Percentiles rank a stretch among this genome's conserved stretches.
These are phyloP conservation scores for Aciculosporium take DNA, from an alignment of 2,329 filamentous ascomycete genomes.

Conservation along the genomic window DNA sequence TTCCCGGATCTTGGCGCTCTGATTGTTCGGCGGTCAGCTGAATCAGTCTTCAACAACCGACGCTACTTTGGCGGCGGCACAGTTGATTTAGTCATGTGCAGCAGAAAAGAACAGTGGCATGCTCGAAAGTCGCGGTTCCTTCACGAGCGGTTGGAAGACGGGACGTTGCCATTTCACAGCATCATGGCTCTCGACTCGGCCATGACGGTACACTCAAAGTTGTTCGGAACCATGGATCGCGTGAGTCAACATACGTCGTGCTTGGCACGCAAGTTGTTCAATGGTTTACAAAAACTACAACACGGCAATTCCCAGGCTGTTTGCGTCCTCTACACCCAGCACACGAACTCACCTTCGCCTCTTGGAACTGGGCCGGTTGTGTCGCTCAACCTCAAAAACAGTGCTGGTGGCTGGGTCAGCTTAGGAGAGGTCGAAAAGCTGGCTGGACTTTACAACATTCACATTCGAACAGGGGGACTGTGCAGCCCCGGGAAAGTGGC, in stretches of 20 bases:
- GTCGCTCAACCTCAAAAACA: constrained; percentile 67
- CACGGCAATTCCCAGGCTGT: constrained; percentile 57
- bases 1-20: constrained; percentile 84
- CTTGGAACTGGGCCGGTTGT: constrained; percentile 56
- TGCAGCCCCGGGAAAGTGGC: constrained; percentile 88
- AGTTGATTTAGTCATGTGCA: constrained; percentile 74
- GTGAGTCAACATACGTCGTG: constrained; percentile 58
- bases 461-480: constrained; percentile 74
- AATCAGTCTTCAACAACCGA: constrained; percentile 47
- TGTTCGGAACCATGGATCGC: constrained; percentile 58
- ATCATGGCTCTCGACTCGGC: constrained; percentile 73
- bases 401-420: constrained; percentile 58
- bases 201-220: constrained; percentile 48
- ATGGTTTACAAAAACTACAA: constrained; percentile 41
- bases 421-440: constrained; percentile 80
- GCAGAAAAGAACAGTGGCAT: constrained; percentile 63
- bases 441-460: constrained; percentile 61
- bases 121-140: constrained; percentile 55
- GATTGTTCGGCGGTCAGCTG: constrained; percentile 61
- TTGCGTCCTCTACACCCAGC: constrained; percentile 48
- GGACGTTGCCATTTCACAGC: constrained; percentile 77
- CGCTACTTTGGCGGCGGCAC: constrained; percentile 90
- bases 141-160: constrained; percentile 79
- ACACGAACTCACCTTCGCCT: constrained; percentile 12
- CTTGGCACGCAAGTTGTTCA: constrained; percentile 44